A percentile compares a stretch with the other conserved stretches of the same genome.
Evolutionary conservation across 805 yeast species (phyloP).

Genomic region (Zygosaccharomyces bailii): DNA sequence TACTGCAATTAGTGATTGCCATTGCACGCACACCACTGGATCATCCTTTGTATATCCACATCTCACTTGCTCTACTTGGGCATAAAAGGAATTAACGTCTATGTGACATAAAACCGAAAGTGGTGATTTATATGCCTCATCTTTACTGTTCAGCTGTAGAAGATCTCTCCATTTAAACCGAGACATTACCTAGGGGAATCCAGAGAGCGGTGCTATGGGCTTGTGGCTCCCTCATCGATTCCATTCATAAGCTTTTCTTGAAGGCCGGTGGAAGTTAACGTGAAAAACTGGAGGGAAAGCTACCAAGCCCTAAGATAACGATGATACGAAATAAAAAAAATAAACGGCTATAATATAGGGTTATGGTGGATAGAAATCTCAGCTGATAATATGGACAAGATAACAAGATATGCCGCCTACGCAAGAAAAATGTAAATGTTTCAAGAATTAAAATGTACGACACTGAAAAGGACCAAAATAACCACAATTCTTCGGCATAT

Average conservation of each 20-base stretch:
- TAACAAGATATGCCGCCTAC: too few relatives aligned
- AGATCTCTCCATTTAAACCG: slow-evolving; percentile 49
- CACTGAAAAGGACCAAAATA: slow-evolving; percentile 67
- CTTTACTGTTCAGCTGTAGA: slow-evolving; percentile 43
- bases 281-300: too few relatives aligned
- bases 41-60: slow-evolving; percentile 59
- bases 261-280: too few relatives aligned
- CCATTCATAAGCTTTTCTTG: neutral
- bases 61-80: slow-evolving; percentile 86
- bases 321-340: too few relatives aligned
- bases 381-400: neutral
- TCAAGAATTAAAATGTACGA: slow-evolving; percentile 15
- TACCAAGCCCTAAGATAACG: too few relatives aligned
- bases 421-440: neutral
- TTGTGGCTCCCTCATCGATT: neutral
- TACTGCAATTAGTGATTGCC: slow-evolving; percentile 88
- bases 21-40: slow-evolving; percentile 93
- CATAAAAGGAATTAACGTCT: slow-evolving; percentile 93
- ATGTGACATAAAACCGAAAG: slow-evolving; percentile 78
- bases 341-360: too few relatives aligned
- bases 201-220: neutral
- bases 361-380: too few relatives aligned
- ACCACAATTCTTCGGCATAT: slow-evolving; percentile 40
- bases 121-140: slow-evolving; percentile 57
- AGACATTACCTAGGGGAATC: slow-evolving; percentile 33